Conservation (phyloP, 2,329 filamentous ascomycete species). For the Colletotrichum sp. region DNA sequence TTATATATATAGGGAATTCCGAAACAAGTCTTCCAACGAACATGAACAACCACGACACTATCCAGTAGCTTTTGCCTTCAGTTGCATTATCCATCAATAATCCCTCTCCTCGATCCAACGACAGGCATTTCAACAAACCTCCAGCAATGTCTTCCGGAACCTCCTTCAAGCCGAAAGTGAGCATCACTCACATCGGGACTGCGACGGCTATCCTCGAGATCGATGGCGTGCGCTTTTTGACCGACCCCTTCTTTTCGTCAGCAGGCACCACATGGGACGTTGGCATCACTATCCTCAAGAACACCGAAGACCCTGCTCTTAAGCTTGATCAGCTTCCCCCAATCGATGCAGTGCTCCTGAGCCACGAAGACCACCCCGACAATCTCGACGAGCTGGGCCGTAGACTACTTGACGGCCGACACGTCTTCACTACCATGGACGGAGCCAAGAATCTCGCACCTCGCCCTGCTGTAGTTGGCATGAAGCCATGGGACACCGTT, state of each 20-base stretch:
- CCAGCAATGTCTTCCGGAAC: background rate
- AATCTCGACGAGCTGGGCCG: slow-evolving; percentile 54
- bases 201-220: slow-evolving; percentile 53
- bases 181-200: slow-evolving; percentile 51
- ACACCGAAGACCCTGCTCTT: slow-evolving; percentile 37
- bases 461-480: slow-evolving; percentile 43
- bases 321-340: slow-evolving; percentile 41
- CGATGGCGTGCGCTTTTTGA: slow-evolving; percentile 45
- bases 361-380: slow-evolving; percentile 56
- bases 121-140: background rate
- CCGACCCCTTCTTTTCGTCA: slow-evolving; percentile 49
- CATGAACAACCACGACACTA: background rate
- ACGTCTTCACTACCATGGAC: slow-evolving; percentile 50
- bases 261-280: slow-evolving; percentile 30
- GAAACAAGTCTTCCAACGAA: background rate
- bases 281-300: slow-evolving; percentile 29
- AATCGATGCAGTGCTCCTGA: slow-evolving; percentile 54
- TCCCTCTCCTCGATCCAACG: background rate
- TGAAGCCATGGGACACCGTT: slow-evolving; percentile 43
- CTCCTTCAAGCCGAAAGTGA: background rate
- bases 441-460: slow-evolving; percentile 48
- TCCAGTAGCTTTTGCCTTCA: background rate
- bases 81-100: fast-evolving
- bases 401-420: slow-evolving; percentile 47
- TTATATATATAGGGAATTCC: fast-evolving